These are phyloP conservation scores for Alternaria novae-zelandiae DNA, from an alignment of 2,329 filamentous ascomycete species.

Conservation along the genomic window DNA sequence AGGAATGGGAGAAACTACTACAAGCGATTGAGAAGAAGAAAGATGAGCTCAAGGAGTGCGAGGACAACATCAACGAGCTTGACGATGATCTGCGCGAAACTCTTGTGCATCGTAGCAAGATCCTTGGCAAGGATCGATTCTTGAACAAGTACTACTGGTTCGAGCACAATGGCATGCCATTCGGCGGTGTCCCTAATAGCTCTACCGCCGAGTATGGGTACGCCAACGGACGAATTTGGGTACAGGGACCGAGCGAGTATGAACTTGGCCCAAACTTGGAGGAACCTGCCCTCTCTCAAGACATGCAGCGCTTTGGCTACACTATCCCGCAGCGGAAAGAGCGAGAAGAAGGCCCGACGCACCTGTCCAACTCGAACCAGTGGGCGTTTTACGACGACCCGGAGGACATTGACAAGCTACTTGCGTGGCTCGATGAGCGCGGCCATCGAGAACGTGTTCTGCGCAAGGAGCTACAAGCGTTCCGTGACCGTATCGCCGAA, in stretches of 20 bases:
- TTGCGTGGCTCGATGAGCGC: conserved; percentile 86
- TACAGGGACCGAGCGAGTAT: conserved; percentile 91
- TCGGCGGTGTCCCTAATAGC: conserved; percentile 82
- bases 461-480: conserved; percentile 81
- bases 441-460: conserved; percentile 87
- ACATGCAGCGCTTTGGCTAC: conserved; percentile 77
- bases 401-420: conserved; percentile 75
- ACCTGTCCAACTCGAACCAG: conserved; percentile 76
- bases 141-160: conserved; percentile 99
- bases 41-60: conserved; percentile 77
- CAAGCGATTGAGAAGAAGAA: conserved; percentile 91
- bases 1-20: conserved; percentile 84
- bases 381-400: conserved; percentile 93
- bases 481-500: conserved; percentile 74
- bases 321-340: conserved; percentile 86
- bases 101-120: conserved; percentile 86
- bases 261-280: conserved; percentile 64
- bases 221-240: conserved; percentile 94
- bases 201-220: conserved; percentile 88
- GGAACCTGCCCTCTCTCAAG: conserved; percentile 74
- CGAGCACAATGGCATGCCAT: conserved; percentile 97
- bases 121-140: conserved; percentile 92
- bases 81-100: conserved; percentile 94
- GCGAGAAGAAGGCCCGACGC: conserved; percentile 82
- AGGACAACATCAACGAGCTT: conserved; percentile 82